Conservation (phyloP, 108 stramenopile species). For the Aureococcus anophagefferens region DNA sequence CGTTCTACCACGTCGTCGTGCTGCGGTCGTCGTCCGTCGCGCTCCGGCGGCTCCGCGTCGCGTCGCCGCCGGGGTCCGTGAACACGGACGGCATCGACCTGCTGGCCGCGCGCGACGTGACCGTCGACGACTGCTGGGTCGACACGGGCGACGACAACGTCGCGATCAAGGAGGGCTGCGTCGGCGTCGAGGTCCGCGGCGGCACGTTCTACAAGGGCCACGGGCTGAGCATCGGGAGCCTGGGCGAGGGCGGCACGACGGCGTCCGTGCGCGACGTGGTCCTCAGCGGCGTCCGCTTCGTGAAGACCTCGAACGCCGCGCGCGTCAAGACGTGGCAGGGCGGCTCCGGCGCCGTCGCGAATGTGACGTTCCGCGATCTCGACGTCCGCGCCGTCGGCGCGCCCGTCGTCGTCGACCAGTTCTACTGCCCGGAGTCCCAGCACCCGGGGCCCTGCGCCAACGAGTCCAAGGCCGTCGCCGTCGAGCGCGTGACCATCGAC, state of each 20-base stretch:
- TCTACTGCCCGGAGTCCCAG: neutral
- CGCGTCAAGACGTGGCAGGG: conserved; percentile 4
- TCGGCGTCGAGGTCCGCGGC: neutral
- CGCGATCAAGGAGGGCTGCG: neutral
- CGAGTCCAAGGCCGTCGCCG: neutral
- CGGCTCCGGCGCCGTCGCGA: neutral
- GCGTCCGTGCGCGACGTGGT: neutral
- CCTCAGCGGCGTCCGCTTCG: neutral
- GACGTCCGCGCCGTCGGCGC: neutral
- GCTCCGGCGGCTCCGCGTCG: neutral
- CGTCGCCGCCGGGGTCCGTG: neutral
- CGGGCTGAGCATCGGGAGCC: neutral
- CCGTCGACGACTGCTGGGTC: neutral
- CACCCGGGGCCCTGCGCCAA: neutral
- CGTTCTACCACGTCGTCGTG: neutral
- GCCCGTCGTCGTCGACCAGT: neutral
- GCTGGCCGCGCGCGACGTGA: neutral
- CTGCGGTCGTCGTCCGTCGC: neutral
- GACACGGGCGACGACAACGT: neutral
- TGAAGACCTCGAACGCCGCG: neutral
- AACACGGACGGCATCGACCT: conserved; percentile 4
- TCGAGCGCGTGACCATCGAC: neutral
- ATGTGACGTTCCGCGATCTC: neutral
- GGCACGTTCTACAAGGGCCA: neutral
- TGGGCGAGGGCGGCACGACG: neutral